Base-by-base conservation (phyloP, 2,329 filamentous ascomycete species). In the Thyridium curvatum region DNA sequence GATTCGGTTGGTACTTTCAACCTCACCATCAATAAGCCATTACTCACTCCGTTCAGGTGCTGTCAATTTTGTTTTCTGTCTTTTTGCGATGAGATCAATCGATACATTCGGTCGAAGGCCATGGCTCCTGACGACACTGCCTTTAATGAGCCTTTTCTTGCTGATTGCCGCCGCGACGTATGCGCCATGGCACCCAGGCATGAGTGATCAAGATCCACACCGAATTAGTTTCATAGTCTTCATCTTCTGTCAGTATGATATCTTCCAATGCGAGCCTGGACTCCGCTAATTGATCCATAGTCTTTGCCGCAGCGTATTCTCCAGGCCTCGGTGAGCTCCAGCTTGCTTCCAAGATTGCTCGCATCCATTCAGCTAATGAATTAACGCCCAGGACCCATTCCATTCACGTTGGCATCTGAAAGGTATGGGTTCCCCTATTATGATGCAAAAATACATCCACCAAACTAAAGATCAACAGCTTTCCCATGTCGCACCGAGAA, bases 331-430 rank as follows among this genome's bases (percentile, higher is more conserved):
- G 54, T 55, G 39, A 18, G 45, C 39, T 8, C 10, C 2, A 10
- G 6, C 6, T 6, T 10, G 21, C 21, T 6, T 26, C 21, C 21
- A 26, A 26, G 21, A 26, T 26, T 26, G 6, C 6, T 10, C 21
- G 21, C 21, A 26, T n/a, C n/a, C n/a, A n/a, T n/a, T n/a, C n/a
- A n/a, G n/a, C n/a, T n/a, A n/a, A n/a, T n/a, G 8, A 34, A 9
- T 18, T n/a, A 7, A 52, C n/a, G 52, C 9, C 34, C 59, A 43
- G 69, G 68, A 0, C 69, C 69, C 0, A 71, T 72, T 10, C 66
- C 69, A 0, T 72, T 71, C 35, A 72, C 67, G 2, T 56, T 72
- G 14, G 69, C 69, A 12, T 68, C 68, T 4, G 71, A 73, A 46
- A 38, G 39, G 39, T 37, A 36, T 12, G 28, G 15, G 12, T 14